Evolutionary conservation across 1,284 basidiomycete species (phyloP).

Genomic region (Apiotrichum laibachii): DNA sequence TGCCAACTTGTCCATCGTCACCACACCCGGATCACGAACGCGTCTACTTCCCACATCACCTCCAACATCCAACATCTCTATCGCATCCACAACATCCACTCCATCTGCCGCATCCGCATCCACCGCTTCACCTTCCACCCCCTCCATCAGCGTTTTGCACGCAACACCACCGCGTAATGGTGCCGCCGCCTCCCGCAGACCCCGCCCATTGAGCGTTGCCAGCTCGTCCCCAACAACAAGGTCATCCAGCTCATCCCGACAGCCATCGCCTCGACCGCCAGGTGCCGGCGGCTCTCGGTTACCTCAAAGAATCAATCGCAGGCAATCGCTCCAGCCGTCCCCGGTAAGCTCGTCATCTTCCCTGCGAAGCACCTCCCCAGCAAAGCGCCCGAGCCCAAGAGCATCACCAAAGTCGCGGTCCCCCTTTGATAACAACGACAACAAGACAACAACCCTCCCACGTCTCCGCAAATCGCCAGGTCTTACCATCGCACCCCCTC

Average conservation of each 20-base stretch:
- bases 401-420: neutral
- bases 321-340: neutral
- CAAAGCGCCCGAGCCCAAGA: neutral
- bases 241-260: neutral
- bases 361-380: neutral
- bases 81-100: neutral
- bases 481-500: conserved; percentile 27
- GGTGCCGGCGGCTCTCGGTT: no score
- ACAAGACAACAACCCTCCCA: neutral
- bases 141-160: conserved; percentile 1
- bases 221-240: neutral
- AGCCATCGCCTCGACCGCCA: neutral
- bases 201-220: neutral
- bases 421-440: neutral
- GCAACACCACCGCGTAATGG: neutral
- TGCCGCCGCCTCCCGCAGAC: neutral
- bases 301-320: neutral
- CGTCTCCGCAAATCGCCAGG: conserved; percentile 27
- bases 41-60: neutral
- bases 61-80: neutral
- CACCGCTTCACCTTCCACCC: neutral
- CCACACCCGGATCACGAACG: neutral
- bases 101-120: neutral
- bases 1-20: neutral
- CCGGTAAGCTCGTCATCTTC: neutral